A percentile compares a stretch with the other conserved stretches of the same genome.
phyloP scores from a whole-genome alignment of 495 filamentous ascomycete species.

The Lasiosphaeriaceae sp. region DNA sequence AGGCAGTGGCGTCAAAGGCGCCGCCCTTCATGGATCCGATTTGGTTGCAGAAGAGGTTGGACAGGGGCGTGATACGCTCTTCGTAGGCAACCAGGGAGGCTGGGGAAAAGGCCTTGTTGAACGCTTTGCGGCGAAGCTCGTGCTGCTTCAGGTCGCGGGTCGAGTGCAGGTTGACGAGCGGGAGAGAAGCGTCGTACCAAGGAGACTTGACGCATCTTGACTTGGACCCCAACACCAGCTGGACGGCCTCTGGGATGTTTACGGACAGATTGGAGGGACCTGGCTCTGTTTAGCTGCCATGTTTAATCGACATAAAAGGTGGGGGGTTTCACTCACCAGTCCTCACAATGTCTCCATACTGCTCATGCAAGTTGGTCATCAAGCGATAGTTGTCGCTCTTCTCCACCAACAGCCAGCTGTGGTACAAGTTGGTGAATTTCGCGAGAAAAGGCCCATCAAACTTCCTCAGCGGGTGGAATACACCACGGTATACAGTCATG shows the following conservation, averaged over 20 bases:
- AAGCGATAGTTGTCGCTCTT: slow-evolving; percentile 9
- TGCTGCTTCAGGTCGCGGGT: slow-evolving; percentile 7
- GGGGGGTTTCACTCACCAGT: no score
- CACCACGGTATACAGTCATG: slow-evolving; percentile 8
- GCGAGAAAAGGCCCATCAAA: slow-evolving; percentile 6
- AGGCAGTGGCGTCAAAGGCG: slow-evolving; percentile 1
- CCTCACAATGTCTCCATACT: slow-evolving; percentile 6
- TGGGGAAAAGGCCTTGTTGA: slow-evolving; percentile 10
- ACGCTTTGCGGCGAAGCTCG: slow-evolving; percentile 11
- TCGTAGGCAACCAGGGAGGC: slow-evolving; percentile 3
- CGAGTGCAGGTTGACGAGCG: slow-evolving; percentile 10
- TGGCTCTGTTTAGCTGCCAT: no score
- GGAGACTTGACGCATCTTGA: slow-evolving; percentile 5
- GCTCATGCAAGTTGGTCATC: slow-evolving; percentile 5
- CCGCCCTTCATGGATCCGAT: not conserved
- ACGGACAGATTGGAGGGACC: slow-evolving; percentile 6
- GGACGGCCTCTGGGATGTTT: slow-evolving; percentile 6
- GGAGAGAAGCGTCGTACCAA: slow-evolving; percentile 8
- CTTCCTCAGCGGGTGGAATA: slow-evolving; percentile 7
- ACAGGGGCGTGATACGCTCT: slow-evolving; percentile 9
- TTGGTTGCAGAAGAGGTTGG: slow-evolving; percentile 9
- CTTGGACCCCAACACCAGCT: slow-evolving; percentile 2
- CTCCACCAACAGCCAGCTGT: slow-evolving; percentile 9
- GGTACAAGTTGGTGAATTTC: slow-evolving; percentile 8
- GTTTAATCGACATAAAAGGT: no score